Evolutionary conservation across 768 basidiomycete genomes (phyloP).

Genomic region (Leccinum ochraceum): DNA sequence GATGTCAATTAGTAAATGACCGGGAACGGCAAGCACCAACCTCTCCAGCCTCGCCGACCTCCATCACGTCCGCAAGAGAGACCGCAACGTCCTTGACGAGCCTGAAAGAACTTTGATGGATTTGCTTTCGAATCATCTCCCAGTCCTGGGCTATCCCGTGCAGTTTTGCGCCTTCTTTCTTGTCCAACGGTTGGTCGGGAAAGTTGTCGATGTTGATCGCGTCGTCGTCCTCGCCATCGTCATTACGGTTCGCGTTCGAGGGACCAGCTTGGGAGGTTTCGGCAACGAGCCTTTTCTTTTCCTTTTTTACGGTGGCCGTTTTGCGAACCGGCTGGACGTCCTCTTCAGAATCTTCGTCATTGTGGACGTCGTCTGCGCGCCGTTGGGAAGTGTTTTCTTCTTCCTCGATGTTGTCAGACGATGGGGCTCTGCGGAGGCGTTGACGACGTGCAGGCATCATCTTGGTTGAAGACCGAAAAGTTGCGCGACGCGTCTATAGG

Average conservation of each 20-base stretch:
- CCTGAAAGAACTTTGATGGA: constrained; percentile 43
- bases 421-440: constrained; percentile 45
- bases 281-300: constrained; percentile 23
- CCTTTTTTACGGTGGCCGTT: constrained; percentile 28
- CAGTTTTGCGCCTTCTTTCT: constrained; percentile 51
- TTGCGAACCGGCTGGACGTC: constrained; percentile 42
- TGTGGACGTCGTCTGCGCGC: constrained; percentile 41
- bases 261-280: constrained; percentile 26
- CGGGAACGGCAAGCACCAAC: constrained; percentile 35
- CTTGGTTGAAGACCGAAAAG: neutral
- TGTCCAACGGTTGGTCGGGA: constrained; percentile 64
- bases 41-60: constrained; percentile 51
- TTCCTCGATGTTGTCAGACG: constrained; percentile 61
- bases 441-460: constrained; percentile 44
- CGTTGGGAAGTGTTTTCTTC: constrained; percentile 44
- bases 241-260: constrained; percentile 15
- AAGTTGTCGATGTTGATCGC: constrained; percentile 64
- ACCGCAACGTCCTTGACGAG: constrained; percentile 54
- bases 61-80: constrained; percentile 62
- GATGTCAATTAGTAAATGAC: neutral
- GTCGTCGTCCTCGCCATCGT: constrained; percentile 48
- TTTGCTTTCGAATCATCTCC: constrained; percentile 51
- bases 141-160: constrained; percentile 64
- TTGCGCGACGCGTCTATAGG: constrained; percentile 25
- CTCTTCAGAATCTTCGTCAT: constrained; percentile 35